Evolutionary conservation across 1,284 basidiomycete species (phyloP), one percentile per base, ranked within the genome.

Genomic region (Ustilago curta): DNA sequence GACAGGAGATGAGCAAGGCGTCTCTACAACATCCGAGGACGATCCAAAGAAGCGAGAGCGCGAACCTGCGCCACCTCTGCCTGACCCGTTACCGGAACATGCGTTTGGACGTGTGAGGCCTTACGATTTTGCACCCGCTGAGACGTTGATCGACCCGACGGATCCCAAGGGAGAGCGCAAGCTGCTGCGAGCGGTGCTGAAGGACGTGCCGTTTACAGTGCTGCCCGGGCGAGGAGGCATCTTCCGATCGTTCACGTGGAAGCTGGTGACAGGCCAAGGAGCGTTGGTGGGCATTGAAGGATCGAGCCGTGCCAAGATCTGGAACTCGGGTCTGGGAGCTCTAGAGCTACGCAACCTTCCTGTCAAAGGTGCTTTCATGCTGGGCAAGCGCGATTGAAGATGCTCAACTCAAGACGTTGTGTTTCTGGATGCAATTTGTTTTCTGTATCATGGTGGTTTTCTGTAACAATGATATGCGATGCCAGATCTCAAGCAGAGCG

Each of bases 201-300:
- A 75, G 44, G 75, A 82, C 54, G 79, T 82, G 18, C 80, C 80
- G 2, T 80, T 82, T 60, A 77, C 54, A 1, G 75, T 82, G 21
- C 66, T 82, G 4, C 73, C 76, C 4, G 80, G 79, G 3, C 68
- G 79, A 1, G 56, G 67, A 14, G 27, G 50, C 6, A 59, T 78
- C 37, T 82, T 82, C 62, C 69, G 78, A n/a, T 62, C 64, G 49
- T 82, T 79, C 49, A 77, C 75, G 11, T 80, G 80, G 79, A 79
- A 77, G 70, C 50, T 82, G 6, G 44, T 82, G 16, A 81, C 79
- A 11, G 80, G 79, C 39, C 75, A 80, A 44, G 80, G 80, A 3
- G 79, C 79, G 8, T 37, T 73, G 63, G 77, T 78, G 37, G 80
- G 80, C 40, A 79, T 82, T 25, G 77, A 82, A 49, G 80, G 80